Base-by-base conservation (phyloP, 192 early-diverging fungal species). In the Podila verticillata region DNA sequence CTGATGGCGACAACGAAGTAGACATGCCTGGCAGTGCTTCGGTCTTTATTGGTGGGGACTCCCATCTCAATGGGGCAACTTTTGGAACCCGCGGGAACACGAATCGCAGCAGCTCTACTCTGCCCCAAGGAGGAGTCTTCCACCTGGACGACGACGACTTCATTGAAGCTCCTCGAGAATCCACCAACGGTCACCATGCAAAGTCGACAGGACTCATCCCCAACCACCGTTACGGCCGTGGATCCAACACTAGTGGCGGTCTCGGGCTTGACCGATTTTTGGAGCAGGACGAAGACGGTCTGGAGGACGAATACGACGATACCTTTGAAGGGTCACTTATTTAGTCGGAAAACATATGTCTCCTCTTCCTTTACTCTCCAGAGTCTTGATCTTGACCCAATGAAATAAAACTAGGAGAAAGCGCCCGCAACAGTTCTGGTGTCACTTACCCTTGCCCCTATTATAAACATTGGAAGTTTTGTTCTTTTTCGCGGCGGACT, bases 1-100 rank as follows among this genome's bases (percentile, higher is more conserved):
- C 87, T 19, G 89, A 88, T 74, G 89, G 87, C 17, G 89, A 90
- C 64, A 90, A 88, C 47, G 89, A 89, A 24, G 82, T 88, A 13
- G 88, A 75, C 26, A 73, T 84, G 75, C 83, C 83, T 24, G 72
- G 75, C 4, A 80, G 77, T 19, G 77, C 70, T 0, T 80, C 77
- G 0, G 62, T 80, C 24, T 67, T 66, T 48, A 72, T 80, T 48
- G 66, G 70, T n/a, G 29, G 47, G 15, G 61, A 32, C 28, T 36
- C 39, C 2, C 24, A 31, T 17, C 51, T 26, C n/a, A 28, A 49
- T 17, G 13, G 29, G 20, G 63, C 47, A 4, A 54, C 48, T 7
- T 24, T 31, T 44, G 35, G 3, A 9, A 28, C 5, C 39, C 65
- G 44, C 12, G 61, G 57, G 12, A 47, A 48, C 22, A 35, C 34